A percentile compares a stretch with the other conserved stretches of the same genome.
Conservation (phyloP, 306 rosid genomes). For the Clitoria ternatea region DNA sequence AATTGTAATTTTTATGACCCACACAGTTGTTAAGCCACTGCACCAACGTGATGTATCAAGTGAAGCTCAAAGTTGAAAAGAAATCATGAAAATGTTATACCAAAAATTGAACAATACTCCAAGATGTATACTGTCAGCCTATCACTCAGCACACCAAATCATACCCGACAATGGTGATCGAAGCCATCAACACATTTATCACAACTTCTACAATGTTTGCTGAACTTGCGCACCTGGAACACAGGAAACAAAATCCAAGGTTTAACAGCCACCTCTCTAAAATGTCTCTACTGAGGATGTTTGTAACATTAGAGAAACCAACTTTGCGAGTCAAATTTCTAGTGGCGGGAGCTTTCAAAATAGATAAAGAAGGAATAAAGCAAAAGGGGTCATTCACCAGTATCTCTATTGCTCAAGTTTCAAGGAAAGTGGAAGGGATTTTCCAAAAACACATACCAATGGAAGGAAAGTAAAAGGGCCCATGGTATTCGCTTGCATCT, state of each 20-base stretch:
- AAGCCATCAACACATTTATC: slow-evolving; percentile 97
- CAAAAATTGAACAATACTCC: slow-evolving; percentile 15
- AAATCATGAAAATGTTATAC: neutral
- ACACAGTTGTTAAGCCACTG: slow-evolving; percentile 99
- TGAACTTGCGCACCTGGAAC: slow-evolving; percentile 90
- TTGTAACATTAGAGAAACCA: neutral
- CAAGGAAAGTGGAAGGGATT: neutral
- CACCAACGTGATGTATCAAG: slow-evolving; percentile 40
- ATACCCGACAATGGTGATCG: slow-evolving; percentile 99
- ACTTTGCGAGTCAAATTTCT: neutral
- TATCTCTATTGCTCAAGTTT: neutral
- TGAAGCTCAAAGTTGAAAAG: slow-evolving; percentile 23
- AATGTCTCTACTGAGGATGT: neutral
- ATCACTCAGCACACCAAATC: slow-evolving; percentile 22
- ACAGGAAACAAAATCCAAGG: slow-evolving; percentile 14
- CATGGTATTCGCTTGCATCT: neutral
- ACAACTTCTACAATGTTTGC: slow-evolving; percentile 98
- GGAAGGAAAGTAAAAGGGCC: neutral
- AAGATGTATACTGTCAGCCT: slow-evolving; percentile 21
- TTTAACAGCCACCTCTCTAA: slow-evolving; percentile 10
- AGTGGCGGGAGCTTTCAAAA: slow-evolving; percentile 1
- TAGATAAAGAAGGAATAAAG: neutral
- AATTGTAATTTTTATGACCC: slow-evolving; percentile 81
- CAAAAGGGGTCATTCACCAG: slow-evolving; percentile 3
- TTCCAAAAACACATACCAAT: neutral